Evolutionary conservation across 192 early-diverging fungal species (phyloP), one percentile per base, ranked within the genome.

Genomic region (Coemansia sp.): DNA sequence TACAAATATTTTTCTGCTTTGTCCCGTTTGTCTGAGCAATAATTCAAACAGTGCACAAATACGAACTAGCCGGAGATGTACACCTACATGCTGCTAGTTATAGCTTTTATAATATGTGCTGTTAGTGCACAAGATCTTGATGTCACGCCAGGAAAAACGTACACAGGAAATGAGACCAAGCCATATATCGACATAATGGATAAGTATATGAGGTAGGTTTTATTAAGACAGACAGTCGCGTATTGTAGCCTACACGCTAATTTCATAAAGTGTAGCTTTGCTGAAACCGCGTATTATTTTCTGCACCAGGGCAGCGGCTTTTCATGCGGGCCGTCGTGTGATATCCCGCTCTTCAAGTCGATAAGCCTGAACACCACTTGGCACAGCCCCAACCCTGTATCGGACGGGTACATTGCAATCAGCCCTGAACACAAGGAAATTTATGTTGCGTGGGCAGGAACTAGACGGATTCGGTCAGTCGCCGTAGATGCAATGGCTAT

Each of bases 191-290:
- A 47, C 10, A 67, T 64, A 2, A 80, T 80, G 72, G 51, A 74
- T 52, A 80, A 80, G 40, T 80, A 80, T 53, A 80, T 80, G 72
- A 80, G 78, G 78, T 68, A 71, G 55, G 67, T 25, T n/a, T 20
- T 52, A 20, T 23, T 52, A 17, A 25, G 6, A 46, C 14, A 12
- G 14, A 0, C n/a, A 34, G 6, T 8, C 31, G 6, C 6, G 31
- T 34, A 34, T 34, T 34, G 31, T 7, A 34, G 31, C 31, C 8
- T 34, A 34, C 31, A 34, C 6, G 31, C 31, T 34, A 34, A 34
- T 34, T 34, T 1, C 31, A 34, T 8, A 34, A 31, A 31, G 31
- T 66, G 57, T 80, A 80, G 78, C 10, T 54, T 80, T 5, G 68
- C 72, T 0, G 78, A 80, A 31, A 65, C 42, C 7, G 51, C 72